Conservation (phyloP, 208 protist species). For the Acanthamoeba lenticulata region DNA sequence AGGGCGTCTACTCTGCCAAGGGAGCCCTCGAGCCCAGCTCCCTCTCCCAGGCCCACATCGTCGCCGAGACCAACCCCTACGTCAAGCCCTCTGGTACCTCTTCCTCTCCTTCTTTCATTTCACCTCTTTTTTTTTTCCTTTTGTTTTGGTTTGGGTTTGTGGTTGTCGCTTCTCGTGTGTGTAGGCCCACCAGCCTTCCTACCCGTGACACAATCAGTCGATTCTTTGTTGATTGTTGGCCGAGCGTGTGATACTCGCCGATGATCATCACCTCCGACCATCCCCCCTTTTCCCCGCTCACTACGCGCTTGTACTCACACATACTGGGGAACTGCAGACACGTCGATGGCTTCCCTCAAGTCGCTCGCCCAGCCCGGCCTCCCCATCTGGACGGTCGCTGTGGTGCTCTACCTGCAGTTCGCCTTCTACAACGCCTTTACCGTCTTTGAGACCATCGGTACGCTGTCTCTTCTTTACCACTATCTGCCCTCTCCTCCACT, state of each 20-base stretch:
- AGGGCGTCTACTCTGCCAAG: constrained; percentile 51
- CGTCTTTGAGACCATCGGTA: constrained; percentile 68
- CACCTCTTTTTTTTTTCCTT: neutral
- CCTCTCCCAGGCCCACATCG: constrained; percentile 44
- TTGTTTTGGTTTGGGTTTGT: neutral
- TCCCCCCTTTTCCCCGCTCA: neutral
- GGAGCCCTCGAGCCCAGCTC: constrained; percentile 38
- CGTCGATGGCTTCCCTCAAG: constrained; percentile 13
- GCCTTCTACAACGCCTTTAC: constrained; percentile 60
- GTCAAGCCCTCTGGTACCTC: constrained; percentile 29
- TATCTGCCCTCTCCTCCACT: neutral
- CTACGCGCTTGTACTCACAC: too few relatives aligned
- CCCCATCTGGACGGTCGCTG: neutral
- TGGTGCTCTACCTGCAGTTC: constrained; percentile 60
- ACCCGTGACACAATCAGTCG: too few relatives aligned
- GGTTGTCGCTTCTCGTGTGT: too few relatives aligned
- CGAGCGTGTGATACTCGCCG: neutral
- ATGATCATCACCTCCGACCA: too few relatives aligned
- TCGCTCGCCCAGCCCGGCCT: neutral
- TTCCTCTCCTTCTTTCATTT: neutral
- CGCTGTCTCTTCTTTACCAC: neutral
- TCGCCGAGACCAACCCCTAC: constrained; percentile 19
- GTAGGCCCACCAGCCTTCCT: too few relatives aligned
- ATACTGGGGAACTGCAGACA: constrained; percentile 21
- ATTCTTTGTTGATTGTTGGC: too few relatives aligned